Evolutionary conservation across 208 protist species (phyloP).

Genomic region (Wallacemonas sp.): DNA sequence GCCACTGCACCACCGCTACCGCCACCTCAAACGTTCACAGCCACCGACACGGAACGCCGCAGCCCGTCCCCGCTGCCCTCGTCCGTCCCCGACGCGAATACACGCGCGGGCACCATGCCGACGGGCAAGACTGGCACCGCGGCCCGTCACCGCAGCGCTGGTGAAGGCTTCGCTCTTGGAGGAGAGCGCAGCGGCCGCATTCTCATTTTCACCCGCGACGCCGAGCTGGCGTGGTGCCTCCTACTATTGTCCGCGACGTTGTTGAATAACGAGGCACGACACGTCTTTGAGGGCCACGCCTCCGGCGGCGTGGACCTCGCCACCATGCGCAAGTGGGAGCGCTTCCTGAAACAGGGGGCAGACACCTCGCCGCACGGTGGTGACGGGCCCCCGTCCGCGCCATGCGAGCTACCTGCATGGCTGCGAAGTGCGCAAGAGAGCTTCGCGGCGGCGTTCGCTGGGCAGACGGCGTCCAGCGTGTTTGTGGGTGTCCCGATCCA

Average conservation of each 20-base stretch:
- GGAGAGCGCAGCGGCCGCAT: conserved; percentile 41
- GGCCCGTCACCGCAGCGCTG: neutral
- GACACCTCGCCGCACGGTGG: neutral
- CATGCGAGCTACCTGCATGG: neutral
- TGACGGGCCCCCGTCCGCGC: no score
- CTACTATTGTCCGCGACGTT: conserved; percentile 37
- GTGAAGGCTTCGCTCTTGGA: conserved; percentile 22
- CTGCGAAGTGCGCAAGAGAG: conserved; percentile 19
- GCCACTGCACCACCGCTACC: neutral
- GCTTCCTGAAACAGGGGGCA: neutral
- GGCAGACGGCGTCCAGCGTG: conserved; percentile 30
- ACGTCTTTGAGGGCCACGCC: neutral
- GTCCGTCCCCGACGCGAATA: no score
- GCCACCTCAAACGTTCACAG: no score
- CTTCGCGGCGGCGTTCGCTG: conserved; percentile 51
- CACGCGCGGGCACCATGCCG: neutral
- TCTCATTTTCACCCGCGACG: conserved; percentile 60
- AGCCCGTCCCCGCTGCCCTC: neutral
- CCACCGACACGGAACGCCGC: no score
- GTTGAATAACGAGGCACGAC: neutral
- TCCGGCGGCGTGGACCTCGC: neutral
- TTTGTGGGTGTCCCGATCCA: conserved; percentile 62
- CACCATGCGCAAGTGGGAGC: neutral
- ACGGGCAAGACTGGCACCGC: neutral
- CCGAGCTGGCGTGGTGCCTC: conserved; percentile 38